Base-by-base conservation (phyloP, 2,329 filamentous ascomycete species). In the Trichophyton benhamiae region DNA sequence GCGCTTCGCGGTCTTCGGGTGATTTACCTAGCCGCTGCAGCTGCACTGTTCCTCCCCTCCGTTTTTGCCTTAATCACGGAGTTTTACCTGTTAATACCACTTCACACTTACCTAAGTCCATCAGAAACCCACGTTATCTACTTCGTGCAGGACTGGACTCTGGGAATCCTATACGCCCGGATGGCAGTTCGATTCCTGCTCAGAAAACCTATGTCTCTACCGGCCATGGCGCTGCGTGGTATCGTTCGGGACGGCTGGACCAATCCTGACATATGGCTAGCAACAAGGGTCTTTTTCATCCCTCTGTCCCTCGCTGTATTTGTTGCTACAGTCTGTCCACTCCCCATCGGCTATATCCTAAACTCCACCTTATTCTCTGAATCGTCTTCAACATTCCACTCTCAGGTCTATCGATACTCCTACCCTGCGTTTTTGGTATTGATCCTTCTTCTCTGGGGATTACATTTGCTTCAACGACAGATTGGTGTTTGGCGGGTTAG, bases 91-190 rank as follows among this genome's bases (percentile, higher is more conserved):
- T 82, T 95, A 65, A 82, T 97, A 58, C 94, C 94, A 0, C 76
- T 96, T 2, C 88, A 95, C 70, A 91, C 90, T 0, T 89, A 91
- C 69, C 80, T 88, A 72, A 69, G 69, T 6, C 67, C 68, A 15
- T 65, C 67, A 13, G 62, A 73, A 38, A 69, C 68, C 1, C 74
- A 75, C 60, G 68, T 75, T 6, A 83, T 97, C 48, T 87, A 95
- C 64, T 81, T 97, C 64, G 86, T 97, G 48, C 92, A 97, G 71
- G 87, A 91, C 62, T 99, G 92, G 91, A 95, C 91, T 0, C 79
- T 99, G 0, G 94, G 94, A 3, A 82, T 99, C 22, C 80, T 99
- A 2, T 96, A 96, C 72, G 81, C 95, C 33, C 91, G 95, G 65
- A 84, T 97, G 68, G 83, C 83, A 0, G 82, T 84, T 15, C 86